A percentile compares a stretch with the other conserved stretches of the same genome.
Conservation (phyloP, 73 alveolate species). For the Stentor roeselii region DNA sequence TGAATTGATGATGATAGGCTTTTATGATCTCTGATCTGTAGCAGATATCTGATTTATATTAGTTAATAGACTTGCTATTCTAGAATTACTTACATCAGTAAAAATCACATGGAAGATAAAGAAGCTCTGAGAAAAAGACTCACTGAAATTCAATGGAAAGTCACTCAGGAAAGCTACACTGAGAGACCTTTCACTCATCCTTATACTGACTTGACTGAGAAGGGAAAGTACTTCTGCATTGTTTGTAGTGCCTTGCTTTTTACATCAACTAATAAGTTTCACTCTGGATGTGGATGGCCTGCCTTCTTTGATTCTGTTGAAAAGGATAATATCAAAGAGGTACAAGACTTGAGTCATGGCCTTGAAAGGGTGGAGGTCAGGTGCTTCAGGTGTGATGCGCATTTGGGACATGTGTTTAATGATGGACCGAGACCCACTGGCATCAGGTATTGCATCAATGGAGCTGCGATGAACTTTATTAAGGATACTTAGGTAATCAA, state of each 20-base stretch:
- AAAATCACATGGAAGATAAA: constrained; percentile 33
- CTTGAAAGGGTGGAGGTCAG: constrained; percentile 75
- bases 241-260: constrained; percentile 67
- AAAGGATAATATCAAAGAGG: constrained; percentile 26
- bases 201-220: constrained; percentile 53
- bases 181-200: constrained; percentile 71
- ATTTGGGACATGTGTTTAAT: constrained; percentile 82
- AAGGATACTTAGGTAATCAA: not conserved
- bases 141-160: constrained; percentile 58
- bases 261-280: constrained; percentile 61
- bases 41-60: not conserved
- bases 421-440: constrained; percentile 83
- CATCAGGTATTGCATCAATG: constrained; percentile 75
- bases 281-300: constrained; percentile 94
- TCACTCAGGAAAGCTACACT: constrained; percentile 67
- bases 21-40: not conserved
- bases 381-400: constrained; percentile 68
- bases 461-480: constrained; percentile 62
- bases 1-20: not conserved
- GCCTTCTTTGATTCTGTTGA: constrained; percentile 57
- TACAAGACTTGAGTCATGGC: constrained; percentile 58
- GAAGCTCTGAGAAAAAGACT: constrained; percentile 61
- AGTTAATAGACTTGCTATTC: no score
- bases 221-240: constrained; percentile 68
- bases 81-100: no score